Conservation (phyloP, 2,329 filamentous ascomycete species). For the Neopestalotiopsis clavispora region DNA sequence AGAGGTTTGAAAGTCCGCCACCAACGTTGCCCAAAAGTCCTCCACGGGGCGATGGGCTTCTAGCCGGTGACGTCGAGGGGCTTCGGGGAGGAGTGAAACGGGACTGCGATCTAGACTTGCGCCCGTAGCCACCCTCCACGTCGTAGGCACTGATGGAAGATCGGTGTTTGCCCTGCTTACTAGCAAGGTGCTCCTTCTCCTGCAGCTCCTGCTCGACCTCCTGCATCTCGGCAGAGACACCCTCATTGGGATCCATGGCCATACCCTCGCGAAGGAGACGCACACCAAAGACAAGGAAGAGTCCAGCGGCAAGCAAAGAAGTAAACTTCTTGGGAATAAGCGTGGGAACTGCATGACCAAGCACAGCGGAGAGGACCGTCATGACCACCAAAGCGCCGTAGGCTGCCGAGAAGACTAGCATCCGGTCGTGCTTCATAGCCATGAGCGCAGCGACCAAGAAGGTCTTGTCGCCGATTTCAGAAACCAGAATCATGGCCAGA, state of each 20-base stretch:
- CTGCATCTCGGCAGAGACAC: slow-evolving; percentile 95
- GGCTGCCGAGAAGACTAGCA: slow-evolving; percentile 94
- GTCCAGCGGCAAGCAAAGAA: slow-evolving; percentile 79
- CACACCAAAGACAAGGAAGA: slow-evolving; percentile 90
- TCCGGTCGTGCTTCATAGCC: slow-evolving; percentile 96
- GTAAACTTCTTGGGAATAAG: slow-evolving; percentile 91
- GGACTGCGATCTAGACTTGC: slow-evolving; percentile 75
- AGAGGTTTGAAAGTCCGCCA: slow-evolving; percentile 77
- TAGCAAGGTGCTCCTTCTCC: slow-evolving; percentile 83
- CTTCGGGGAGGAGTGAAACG: slow-evolving; percentile 81
- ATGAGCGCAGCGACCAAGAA: slow-evolving; percentile 96
- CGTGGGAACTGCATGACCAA: slow-evolving; percentile 90
- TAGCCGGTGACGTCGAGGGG: slow-evolving; percentile 75
- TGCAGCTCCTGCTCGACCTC: slow-evolving; percentile 94
- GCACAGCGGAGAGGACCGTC: slow-evolving; percentile 90
- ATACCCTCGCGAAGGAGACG: slow-evolving; percentile 86
- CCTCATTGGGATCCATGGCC: slow-evolving; percentile 86
- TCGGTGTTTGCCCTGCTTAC: slow-evolving; percentile 67
- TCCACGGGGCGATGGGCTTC: slow-evolving; percentile 57
- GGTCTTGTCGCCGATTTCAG: slow-evolving; percentile 97
- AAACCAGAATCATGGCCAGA: slow-evolving; percentile 96
- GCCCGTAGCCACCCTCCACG: slow-evolving; percentile 79
- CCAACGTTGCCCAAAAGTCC: slow-evolving; percentile 38
- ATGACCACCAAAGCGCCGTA: slow-evolving; percentile 89
- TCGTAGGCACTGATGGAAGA: slow-evolving; percentile 76